Conservation (phyloP, 345 rosid genomes). For the Eucalyptus coolabah region DNA sequence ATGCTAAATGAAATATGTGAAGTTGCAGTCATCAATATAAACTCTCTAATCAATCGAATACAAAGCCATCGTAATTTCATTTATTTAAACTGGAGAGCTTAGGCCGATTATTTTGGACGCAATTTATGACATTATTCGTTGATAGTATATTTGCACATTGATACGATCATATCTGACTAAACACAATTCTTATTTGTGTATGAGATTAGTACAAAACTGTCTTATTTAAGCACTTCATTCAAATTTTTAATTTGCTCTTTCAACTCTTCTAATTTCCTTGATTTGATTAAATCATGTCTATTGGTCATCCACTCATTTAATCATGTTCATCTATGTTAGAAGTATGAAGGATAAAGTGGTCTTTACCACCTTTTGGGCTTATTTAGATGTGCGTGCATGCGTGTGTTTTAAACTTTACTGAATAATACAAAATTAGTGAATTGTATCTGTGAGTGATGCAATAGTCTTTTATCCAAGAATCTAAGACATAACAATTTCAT, state of each 20-base stretch:
- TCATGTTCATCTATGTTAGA: neutral
- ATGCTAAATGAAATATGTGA: neutral
- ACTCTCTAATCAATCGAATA: neutral
- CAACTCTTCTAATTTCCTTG: neutral
- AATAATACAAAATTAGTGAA: too few species aligned
- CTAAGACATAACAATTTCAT: too few species aligned
- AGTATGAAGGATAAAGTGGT: too few species aligned
- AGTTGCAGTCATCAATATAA: neutral
- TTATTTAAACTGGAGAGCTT: neutral
- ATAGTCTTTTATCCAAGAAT: too few species aligned
- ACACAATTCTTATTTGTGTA: neutral
- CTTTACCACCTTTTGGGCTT: too few species aligned
- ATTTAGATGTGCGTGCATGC: too few species aligned
- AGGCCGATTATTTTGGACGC: neutral
- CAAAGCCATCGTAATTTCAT: neutral
- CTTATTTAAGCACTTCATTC: neutral
- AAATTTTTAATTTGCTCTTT: neutral
- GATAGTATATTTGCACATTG: neutral
- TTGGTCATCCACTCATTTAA: neutral
- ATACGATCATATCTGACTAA: neutral
- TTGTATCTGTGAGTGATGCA: too few species aligned
- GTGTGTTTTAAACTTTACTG: too few species aligned
- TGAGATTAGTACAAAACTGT: neutral
- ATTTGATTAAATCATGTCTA: neutral
- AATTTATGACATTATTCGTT: neutral